Evolutionary conservation across 2,329 filamentous ascomycete species (phyloP), one percentile per base, ranked within the genome.

Genomic region (Cryphonectria radicalis): DNA sequence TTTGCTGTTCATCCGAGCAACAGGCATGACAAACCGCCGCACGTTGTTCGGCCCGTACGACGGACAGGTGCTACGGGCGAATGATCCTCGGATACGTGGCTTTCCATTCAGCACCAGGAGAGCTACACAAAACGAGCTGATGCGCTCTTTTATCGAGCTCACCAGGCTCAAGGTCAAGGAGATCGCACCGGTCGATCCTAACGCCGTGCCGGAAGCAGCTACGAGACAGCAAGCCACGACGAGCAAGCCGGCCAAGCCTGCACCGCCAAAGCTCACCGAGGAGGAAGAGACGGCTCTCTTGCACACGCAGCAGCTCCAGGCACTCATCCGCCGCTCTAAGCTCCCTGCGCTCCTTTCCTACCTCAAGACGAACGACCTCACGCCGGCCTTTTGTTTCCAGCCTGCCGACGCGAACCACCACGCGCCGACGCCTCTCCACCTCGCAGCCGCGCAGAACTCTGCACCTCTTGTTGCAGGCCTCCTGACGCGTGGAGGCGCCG

Each of bases 61-160:
- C 2, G 93, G 90, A 1, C 94, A 98, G 78, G 90, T 97, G 0
- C 81, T 99, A 68, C 90, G 87, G 71, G 88, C 90, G 14, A 93
- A 94, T 73, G 96, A 99, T 77, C 84, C 90, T 0, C 87, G 96
- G 50, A 86, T 97, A 77, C 88, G 96, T 70, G 92, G 93, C 0
- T 98, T 99, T 74, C 96, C 96, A 0, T 99, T 99, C 80, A 97
- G 88, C 79, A 99, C 96, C 11, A 89, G 94, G 17, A 87, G 96
- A 70, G 94, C 96, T 0, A 99, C 96, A 0, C 95, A 98, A 78
- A 93, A 92, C 64, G 96, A 99, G 80, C 89, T 99, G 0, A 96
- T 98, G 92, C 90, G 95, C 55, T 92, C 92, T 0, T 99, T 98
- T 77, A 92, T 97, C 73, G 96, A 99, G 82, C 87, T 99, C 43